Base-by-base conservation (phyloP, 2,329 filamentous ascomycete species). In the Xylariaceae sp. region DNA sequence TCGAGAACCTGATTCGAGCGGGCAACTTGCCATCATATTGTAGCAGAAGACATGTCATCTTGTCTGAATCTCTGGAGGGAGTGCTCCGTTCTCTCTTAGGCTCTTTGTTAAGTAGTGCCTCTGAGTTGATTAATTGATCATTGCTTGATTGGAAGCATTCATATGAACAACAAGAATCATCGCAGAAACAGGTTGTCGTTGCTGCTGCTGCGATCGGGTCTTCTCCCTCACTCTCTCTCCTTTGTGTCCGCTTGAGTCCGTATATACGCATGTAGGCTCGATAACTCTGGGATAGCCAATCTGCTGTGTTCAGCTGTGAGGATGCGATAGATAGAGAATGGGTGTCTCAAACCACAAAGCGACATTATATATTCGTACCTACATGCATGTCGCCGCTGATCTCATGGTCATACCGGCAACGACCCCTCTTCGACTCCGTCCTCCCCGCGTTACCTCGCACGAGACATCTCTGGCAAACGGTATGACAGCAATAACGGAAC, bases 91-190 rank as follows among this genome's bases (percentile, higher is more conserved):
- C 23, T 30, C 23, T 30, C 23, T 30, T 30, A 30, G 23, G 23
- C 23, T 30, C 23, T 30, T 30, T 5, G 23, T 5, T 30, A 5
- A 30, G 23, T 30, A 30, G 23, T 5, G 4, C 4, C 37, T 13
- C 1, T 42, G 1, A 13, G 37, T 13, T 42, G 37, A 42, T 42
- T 42, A 42, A 42, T 10, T 42, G 37, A 42, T 42, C 37, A 13
- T 42, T 42, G 51, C 51, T 55, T 60, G 55, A 52, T 52, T 50
- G 48, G 48, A 17, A n/a, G 48, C 48, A 34, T 50, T 30, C 6
- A 9, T 17, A 15, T 7, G 15, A 50, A 5, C 23, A 17, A 4
- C 45, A 8, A 17, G 3, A 48, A n/a, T 48, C 13, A 4, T 48
- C 45, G 45, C 45, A 48, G 45, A 18, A 18, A 10, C 37, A 18